Evolutionary conservation across 495 filamentous ascomycete species (phyloP).

Genomic region (Cetradonia linearis): DNA sequence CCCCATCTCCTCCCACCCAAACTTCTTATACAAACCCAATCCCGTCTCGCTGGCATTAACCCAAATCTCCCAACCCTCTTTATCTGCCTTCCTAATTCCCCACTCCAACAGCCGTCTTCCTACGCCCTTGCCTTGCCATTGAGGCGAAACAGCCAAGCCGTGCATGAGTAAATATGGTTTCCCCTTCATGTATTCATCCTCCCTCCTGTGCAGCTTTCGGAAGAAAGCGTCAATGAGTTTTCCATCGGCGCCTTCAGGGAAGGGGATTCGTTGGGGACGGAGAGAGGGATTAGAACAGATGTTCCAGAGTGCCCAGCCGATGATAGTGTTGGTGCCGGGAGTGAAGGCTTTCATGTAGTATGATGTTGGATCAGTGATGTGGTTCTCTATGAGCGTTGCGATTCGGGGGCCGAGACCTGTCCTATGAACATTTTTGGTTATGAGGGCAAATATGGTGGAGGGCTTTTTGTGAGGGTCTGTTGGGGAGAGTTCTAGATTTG

Average conservation of each 20-base stretch:
- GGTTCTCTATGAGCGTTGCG: not conserved
- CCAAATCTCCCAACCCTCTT: constrained; percentile 36
- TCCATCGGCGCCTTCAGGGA: not conserved
- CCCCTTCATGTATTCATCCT: not conserved
- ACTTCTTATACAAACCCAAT: constrained; percentile 39
- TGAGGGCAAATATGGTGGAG: constrained; percentile 2
- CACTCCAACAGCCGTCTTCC: constrained; percentile 39
- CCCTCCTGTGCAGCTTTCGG: not conserved
- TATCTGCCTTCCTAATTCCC: constrained; percentile 42
- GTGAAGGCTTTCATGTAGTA: constrained; percentile 12
- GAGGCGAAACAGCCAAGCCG: constrained; percentile 34
- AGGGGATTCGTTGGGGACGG: not conserved
- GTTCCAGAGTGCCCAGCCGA: constrained; percentile 5
- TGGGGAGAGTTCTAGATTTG: not conserved
- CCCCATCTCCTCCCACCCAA: constrained; percentile 41
- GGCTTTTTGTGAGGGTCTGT: not conserved
- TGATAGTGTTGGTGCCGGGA: not conserved
- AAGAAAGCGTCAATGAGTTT: not conserved
- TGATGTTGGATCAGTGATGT: not conserved
- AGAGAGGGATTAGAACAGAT: not conserved
- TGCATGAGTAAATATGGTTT: constrained; percentile 16
- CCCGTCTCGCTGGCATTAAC: constrained; percentile 44
- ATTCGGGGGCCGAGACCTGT: not conserved
- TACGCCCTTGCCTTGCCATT: constrained; percentile 40
- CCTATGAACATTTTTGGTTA: not conserved